Base-by-base conservation (phyloP, 805 yeast genomes). In the Lipomyces chichibuensis region DNA sequence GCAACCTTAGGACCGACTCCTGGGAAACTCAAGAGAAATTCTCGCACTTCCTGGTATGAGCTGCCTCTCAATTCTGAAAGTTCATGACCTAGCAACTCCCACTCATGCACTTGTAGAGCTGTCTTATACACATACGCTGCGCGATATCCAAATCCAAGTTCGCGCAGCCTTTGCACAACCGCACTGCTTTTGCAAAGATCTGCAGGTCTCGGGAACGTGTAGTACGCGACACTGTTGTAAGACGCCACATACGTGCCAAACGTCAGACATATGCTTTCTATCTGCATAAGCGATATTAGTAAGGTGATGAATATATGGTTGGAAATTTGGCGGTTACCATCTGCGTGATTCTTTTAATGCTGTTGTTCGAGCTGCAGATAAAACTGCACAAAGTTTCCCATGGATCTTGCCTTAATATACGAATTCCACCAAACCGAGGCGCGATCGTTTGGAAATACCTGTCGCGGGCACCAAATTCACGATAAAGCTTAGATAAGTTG, bases 1-100 rank as follows among this genome's bases (percentile, higher is more conserved):
- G 99, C 98, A 1, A 95, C 98, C 78, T 95, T 95, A 0, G 98
- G 98, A 0, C 99, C 99, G 0, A 95, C 97, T 0, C 99, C 99
- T 2, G 84, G 81, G 72, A 90, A 88, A 68, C 84, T 82, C 70
- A 89, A 80, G 54, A 95, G 78, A 59, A 83, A 86, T 6, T 82
- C 80, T 68, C 87, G 89, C 1, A 88, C 87, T 5, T 81, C 83
- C 57, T 79, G 81, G 70, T 87, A 86, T 2, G 82, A 75, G 52
- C 79, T 75, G 0, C 76, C 69, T 9, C 92, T 79, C 68, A 88
- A 79, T 0, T 75, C 74, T 35, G 79, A 74, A 84, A 80, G 43
- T 76, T 73, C 29, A 77, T 78, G 33, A 82, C 72, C 23, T 67
- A 80, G 72, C 20, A 63, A 70, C 46, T 76, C 76, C 59, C 80